Evolutionary conservation across 1,284 basidiomycete genomes (phyloP), one percentile per base, ranked within the genome.

Genomic region (Thelephora terrestris): DNA sequence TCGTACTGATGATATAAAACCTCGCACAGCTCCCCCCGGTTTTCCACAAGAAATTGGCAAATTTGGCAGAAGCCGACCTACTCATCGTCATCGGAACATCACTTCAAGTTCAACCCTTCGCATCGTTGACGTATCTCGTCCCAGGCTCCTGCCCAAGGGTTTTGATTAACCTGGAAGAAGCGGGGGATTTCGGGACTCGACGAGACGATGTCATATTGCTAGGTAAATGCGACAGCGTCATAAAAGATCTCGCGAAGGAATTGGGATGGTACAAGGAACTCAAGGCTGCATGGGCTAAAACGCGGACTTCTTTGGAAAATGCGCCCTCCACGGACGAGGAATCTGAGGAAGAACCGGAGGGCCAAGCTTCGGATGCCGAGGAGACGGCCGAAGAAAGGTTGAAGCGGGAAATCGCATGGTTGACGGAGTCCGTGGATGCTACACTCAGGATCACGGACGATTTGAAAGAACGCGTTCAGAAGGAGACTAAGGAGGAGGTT

Each of bases 51-150:
- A 70, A 73, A 9, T 64, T 80, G 5, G 66, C 67, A 4, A 63
- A 66, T 20, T 64, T 88, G 36, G 66, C 72, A 23, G 59, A 71
- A 3, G 89, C 89, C 2, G 91, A 98, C 63, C 72, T 98, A 9
- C 76, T 98, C 17, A 81, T 98, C 55, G 81, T 97, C 25, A 82
- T 98, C 55, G 95, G 95, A 23, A 98, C 95, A 0, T 95, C 91
- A 2, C 74, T 95, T 23, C 83, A 81, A 5, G 84, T 89, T 7
- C 76, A 83, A 48, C 86, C 87, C 3, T 89, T 90, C 58, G 85
- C 86, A 2, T 74, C 75, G 1, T 73, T 90, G 21, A 74, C 78
- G 7, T 61, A 66, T 25, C 60, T 76, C 54, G 74, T 77, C 1
- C 66, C 68, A 7, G 52, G 64, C 2, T 53, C 54, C 14, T 85